These are phyloP conservation scores for Choanephora cucurbitarum DNA, from an alignment of 371 early-diverging fungal genomes.

Conservation along the genomic window DNA sequence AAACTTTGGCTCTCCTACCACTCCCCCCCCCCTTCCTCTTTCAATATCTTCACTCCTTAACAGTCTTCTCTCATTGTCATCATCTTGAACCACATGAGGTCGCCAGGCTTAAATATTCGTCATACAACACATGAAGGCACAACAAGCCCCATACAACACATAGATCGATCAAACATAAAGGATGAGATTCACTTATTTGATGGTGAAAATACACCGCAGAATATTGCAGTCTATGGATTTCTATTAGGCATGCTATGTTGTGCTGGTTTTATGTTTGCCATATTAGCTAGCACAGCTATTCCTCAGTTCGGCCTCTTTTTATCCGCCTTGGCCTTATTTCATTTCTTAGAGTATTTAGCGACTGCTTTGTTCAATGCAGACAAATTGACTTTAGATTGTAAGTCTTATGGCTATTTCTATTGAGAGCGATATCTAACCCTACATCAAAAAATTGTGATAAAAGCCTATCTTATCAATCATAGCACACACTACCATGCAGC, in stretches of 20 bases:
- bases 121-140: not conserved
- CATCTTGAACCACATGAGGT: too few relatives aligned
- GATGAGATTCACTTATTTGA: slow-evolving; percentile 57
- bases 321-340: slow-evolving; percentile 67
- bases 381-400: slow-evolving; percentile 66
- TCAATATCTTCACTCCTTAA: too few relatives aligned
- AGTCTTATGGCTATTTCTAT: too few relatives aligned
- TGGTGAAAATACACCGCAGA: slow-evolving; percentile 71
- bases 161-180: not conserved
- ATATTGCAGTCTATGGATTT: slow-evolving; percentile 71
- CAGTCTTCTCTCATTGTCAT: too few relatives aligned
- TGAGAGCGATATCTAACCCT: too few relatives aligned
- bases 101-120: not conserved
- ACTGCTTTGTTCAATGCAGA: slow-evolving; percentile 75
- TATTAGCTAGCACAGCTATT: slow-evolving; percentile 22
- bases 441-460: slow-evolving; percentile 1
- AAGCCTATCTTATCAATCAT: slow-evolving; percentile 81
- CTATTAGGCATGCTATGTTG: slow-evolving; percentile 64
- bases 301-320: slow-evolving; percentile 70
- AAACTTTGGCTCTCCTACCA: too few relatives aligned
- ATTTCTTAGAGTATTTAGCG: slow-evolving; percentile 76
- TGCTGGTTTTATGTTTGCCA: slow-evolving; percentile 48
- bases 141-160: too few relatives aligned
- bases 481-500: slow-evolving; percentile 75
- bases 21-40: too few relatives aligned